Evolutionary conservation across 176 grass and related monocot species (phyloP), one percentile per base, ranked within the genome.

Genomic region (Pontederia crassipes): DNA sequence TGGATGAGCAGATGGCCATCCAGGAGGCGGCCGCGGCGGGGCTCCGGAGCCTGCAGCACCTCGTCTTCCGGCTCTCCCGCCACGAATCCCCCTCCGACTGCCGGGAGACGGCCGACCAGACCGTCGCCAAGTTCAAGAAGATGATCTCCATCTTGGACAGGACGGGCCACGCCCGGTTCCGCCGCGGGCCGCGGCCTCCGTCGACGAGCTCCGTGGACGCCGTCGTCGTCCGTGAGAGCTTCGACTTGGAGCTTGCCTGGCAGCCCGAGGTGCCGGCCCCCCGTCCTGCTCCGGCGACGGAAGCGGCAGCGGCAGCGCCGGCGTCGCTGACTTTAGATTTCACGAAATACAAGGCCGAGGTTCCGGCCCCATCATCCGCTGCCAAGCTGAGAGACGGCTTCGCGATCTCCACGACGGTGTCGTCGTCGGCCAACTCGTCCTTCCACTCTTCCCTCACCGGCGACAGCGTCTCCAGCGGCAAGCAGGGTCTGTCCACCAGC

Each of bases 81-180:
- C 0, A 64, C 59, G 29, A 11, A 2, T 14, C 29, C 32, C 61
- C 61, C 52, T 11, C 11, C 54, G 86, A 95, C 69, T 89, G 86
- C 80, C 52, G 71, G 20, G 79, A 95, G 72, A 80, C 89, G 60
- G 78, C 90, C 10, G 75, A 89, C 56, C 68, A 82, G 45, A 89
- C 86, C 15, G 80, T 95, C 29, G 75, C 82, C 64, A 95, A 84
- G 78, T 95, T 95, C 64, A 83, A 72, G 70, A 85, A 89, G 68
- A 74, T 86, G 11, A 89, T 95, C 45, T 89, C 90, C 7, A 69
- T 95, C 59, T 71, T 89, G 4, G 89, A 95, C 64, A 85, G 90
- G 53, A 95, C 90, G 9, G 90, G 90, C 32, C 90, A 95, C 59
- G 90, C 90, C 1, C 78, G 90, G 35, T 89, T 95, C 77, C 86